Percentiles rank a stretch among this genome's conserved stretches.
phyloP scores from a whole-genome alignment of 1,284 basidiomycete genomes.

The Sporisorium iseilematis-ciliati region DNA sequence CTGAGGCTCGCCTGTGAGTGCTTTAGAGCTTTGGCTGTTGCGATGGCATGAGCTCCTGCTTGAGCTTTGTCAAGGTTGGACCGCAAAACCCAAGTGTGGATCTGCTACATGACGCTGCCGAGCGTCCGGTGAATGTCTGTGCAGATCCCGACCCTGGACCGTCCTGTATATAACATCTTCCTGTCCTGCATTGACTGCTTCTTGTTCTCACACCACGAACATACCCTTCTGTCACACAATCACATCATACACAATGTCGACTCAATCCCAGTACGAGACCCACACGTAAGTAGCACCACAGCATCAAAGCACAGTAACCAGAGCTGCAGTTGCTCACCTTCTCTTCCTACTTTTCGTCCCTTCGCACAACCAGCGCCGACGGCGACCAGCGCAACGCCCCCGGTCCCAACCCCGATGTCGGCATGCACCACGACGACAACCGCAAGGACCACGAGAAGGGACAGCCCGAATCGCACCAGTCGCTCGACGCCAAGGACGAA shows the following conservation, averaged over 20 bases:
- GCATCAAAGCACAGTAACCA: neutral
- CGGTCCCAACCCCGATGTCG: constrained; percentile 52
- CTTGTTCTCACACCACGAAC: neutral
- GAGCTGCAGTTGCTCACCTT: neutral
- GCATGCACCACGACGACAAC: constrained; percentile 53
- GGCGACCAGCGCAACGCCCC: constrained; percentile 60
- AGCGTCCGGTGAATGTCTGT: constrained; percentile 7
- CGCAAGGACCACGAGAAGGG: constrained; percentile 63
- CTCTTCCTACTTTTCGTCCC: neutral
- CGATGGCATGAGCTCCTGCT: no score
- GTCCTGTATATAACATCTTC: constrained; percentile 26
- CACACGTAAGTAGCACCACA: constrained; percentile 43
- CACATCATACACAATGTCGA: constrained; percentile 39
- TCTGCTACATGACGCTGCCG: constrained; percentile 24
- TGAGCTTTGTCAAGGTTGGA: no score
- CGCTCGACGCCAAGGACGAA: constrained; percentile 60
- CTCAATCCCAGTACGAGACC: constrained; percentile 45
- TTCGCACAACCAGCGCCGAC: constrained; percentile 26
- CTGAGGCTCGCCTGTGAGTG: no score
- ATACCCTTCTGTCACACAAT: neutral
- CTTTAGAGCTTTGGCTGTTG: no score
- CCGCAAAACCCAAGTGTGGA: neutral
- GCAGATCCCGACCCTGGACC: neutral
- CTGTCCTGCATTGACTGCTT: neutral
- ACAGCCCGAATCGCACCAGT: constrained; percentile 59